Evolutionary conservation across 768 basidiomycete genomes (phyloP).

Genomic region (Pleurotus giganteus): DNA sequence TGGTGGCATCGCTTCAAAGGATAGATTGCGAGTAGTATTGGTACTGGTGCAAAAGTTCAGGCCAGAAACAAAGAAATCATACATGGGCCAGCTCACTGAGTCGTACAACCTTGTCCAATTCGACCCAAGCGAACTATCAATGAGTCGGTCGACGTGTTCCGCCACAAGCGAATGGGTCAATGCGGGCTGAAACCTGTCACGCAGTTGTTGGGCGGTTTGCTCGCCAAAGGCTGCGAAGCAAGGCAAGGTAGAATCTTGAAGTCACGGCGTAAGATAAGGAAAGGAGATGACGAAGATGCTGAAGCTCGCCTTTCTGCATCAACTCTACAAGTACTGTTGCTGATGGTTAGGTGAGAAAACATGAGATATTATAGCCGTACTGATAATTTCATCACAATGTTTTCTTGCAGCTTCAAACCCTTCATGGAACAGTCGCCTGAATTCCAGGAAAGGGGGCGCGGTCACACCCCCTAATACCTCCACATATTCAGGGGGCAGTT

Average conservation of each 20-base stretch:
- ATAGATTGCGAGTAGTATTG: slow-evolving; percentile 95
- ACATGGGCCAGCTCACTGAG: slow-evolving; percentile 53
- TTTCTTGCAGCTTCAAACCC: slow-evolving; percentile 94
- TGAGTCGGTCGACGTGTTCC: slow-evolving; percentile 86
- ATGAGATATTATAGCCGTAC: slow-evolving; percentile 38
- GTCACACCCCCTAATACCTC: slow-evolving; percentile 91
- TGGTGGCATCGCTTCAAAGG: slow-evolving; percentile 30
- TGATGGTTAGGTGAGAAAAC: background rate
- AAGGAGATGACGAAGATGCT: slow-evolving; percentile 3
- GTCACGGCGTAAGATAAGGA: background rate
- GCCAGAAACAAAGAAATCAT: background rate
- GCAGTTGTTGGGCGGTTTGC: slow-evolving; percentile 82
- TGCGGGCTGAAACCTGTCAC: slow-evolving; percentile 92
- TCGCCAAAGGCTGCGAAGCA: slow-evolving; percentile 92
- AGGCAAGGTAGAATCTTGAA: slow-evolving; percentile 78
- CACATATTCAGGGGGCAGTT: slow-evolving; percentile 90
- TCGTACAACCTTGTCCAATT: slow-evolving; percentile 97
- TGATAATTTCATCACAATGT: slow-evolving; percentile 95
- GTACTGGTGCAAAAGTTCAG: slow-evolving; percentile 47
- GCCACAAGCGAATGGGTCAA: slow-evolving; percentile 82
- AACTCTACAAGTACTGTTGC: slow-evolving; percentile 76
- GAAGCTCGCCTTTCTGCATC: slow-evolving; percentile 86
- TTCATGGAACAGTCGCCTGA: slow-evolving; percentile 83
- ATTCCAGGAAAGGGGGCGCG: slow-evolving; percentile 75
- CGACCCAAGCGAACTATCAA: slow-evolving; percentile 87